Base-by-base conservation (phyloP, 2,329 filamentous ascomycete species). In the Cadophora luteo-olivacea region DNA sequence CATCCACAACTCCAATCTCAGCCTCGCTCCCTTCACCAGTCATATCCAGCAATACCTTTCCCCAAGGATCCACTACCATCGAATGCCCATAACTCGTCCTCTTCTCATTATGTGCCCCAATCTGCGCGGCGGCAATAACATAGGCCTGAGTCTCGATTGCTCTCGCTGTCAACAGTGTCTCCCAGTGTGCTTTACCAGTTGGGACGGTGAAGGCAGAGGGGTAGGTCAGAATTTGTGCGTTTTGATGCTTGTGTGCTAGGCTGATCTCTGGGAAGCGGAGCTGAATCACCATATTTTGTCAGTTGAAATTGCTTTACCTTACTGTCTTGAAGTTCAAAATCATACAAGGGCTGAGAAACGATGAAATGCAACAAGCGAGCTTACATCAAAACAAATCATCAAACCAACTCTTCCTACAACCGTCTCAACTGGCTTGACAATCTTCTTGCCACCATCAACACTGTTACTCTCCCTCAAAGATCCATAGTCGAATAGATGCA, bases 131-230 rank as follows among this genome's bases (percentile, higher is more conserved):
- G 11, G 94, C 95, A 69, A 97, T 82, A 1, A 97, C 90, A 83
- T 92, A 98, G 66, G 89, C 89, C 81, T 97, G 92, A 22, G 91
- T 93, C 83, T 97, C 95, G 69, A 97, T 93, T 11, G 95, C 95
- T 58, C 95, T 84, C 3, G 93, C 89, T 33, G 92, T 84, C 16
- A 97, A 82, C 6, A 98, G 81, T 1, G 88, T 84, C 76, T 93
- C 89, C 95, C 95, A 98, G 80, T 97, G 95, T 1, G 92, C 92
- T 67, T 84, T 85, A 0, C 95, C 95, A 0, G 95, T 97, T 0
- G 91, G 89, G 0, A 97, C 86, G 0, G 94, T 97, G 77, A 97
- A 98, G 4, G 95, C 95, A 6, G 92, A 95, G 0, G 95, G 95
- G 77, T 95, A 97, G 0, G 93, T 89, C 61, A 97, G 82, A 64